Evolutionary conservation across 805 yeast genomes (phyloP).

Genomic region (Clavispora carvajalis): DNA sequence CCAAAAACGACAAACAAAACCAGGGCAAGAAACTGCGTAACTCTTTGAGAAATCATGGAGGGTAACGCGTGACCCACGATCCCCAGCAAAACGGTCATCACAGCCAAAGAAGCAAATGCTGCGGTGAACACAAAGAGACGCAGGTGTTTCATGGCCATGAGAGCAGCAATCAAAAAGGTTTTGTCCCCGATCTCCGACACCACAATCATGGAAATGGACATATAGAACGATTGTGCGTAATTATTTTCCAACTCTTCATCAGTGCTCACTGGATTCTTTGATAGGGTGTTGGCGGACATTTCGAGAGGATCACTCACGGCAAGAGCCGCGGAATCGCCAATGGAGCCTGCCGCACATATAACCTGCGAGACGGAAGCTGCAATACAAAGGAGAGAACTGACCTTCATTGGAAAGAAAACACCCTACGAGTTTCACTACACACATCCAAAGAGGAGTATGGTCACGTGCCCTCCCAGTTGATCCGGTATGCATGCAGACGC

Average conservation of each 20-base stretch:
- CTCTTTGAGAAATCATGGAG: constrained; percentile 67
- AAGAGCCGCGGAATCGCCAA: neutral
- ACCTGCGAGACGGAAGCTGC: neutral
- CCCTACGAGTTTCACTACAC: neutral
- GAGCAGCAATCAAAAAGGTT: constrained; percentile 92
- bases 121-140: constrained; percentile 81
- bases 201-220: constrained; percentile 86
- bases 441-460: neutral
- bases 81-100: constrained; percentile 92
- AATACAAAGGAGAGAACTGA: neutral
- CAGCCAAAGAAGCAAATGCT: constrained; percentile 74
- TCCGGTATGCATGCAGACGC: neutral
- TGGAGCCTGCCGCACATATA: neutral
- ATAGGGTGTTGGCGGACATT: neutral
- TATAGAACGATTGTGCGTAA: constrained; percentile 47
- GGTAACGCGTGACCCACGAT: constrained; percentile 90
- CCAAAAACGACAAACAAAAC: constrained; percentile 80
- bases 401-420: neutral
- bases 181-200: constrained; percentile 98
- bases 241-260: constrained; percentile 4
- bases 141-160: constrained; percentile 95
- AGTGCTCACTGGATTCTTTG: neutral
- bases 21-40: constrained; percentile 81
- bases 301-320: neutral
- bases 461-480: neutral